Percentiles rank a stretch among this genome's conserved stretches.
Evolutionary conservation across 2,329 filamentous ascomycete species (phyloP).

Genomic region (Trichophyton simii): DNA sequence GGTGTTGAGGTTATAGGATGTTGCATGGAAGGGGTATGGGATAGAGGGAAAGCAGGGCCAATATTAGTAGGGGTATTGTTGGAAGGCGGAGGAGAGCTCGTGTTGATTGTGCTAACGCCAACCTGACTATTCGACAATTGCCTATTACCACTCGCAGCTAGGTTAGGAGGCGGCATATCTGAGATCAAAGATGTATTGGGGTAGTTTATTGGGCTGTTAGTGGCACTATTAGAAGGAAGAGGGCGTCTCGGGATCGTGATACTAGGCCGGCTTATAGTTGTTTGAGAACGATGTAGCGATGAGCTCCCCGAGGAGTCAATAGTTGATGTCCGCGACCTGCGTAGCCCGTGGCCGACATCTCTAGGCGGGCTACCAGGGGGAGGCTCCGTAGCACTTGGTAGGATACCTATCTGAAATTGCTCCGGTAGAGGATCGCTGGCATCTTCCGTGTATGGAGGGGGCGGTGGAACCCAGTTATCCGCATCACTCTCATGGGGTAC

Average conservation of each 20-base stretch:
- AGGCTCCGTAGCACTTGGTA: conserved; percentile 19
- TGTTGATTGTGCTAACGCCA: neutral
- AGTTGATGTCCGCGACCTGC: conserved; percentile 18
- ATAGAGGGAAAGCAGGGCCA: neutral
- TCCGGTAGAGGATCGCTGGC: conserved; percentile 22
- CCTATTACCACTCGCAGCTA: neutral
- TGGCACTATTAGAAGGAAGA: neutral
- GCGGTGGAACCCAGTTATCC: conserved; percentile 78
- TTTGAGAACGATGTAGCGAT: conserved; percentile 7
- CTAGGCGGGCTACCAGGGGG: neutral
- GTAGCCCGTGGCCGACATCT: neutral
- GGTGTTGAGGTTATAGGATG: neutral
- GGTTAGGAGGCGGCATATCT: neutral
- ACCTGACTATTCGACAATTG: neutral
- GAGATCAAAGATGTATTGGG: neutral
- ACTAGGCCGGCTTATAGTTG: conserved; percentile 5
- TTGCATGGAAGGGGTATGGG: neutral
- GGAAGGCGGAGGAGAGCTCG: neutral
- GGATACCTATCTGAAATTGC: conserved; percentile 23
- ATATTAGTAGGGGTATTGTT: neutral
- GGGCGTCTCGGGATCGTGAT: neutral
- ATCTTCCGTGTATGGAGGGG: conserved; percentile 54
- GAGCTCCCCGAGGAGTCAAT: conserved; percentile 16
- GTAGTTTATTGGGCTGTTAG: neutral
- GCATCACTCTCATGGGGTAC: conserved; percentile 77